These are phyloP conservation scores for Crepidotus sp. DNA, from an alignment of 1,284 basidiomycete species.

Conservation along the genomic window DNA sequence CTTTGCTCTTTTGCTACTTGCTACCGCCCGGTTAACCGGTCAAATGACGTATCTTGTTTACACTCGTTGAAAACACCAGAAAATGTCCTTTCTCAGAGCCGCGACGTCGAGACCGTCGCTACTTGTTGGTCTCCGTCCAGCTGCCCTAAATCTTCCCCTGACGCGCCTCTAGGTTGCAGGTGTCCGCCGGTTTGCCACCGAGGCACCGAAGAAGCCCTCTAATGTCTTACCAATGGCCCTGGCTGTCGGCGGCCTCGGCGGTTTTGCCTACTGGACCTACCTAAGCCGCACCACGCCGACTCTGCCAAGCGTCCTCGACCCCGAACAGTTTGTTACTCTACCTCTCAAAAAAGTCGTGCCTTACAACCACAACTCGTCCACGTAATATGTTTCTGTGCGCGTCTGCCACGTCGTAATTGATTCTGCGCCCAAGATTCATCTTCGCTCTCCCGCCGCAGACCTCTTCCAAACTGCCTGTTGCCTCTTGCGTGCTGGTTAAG, in stretches of 20 bases:
- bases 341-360: conserved; percentile 77
- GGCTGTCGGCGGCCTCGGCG: conserved; percentile 34
- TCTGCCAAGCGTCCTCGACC: conserved; percentile 61
- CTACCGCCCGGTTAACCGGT: neutral
- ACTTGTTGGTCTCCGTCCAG: neutral
- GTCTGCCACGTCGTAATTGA: conserved; percentile 1
- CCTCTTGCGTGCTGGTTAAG: conserved; percentile 62
- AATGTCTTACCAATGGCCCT: conserved; percentile 39
- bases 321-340: conserved; percentile 70
- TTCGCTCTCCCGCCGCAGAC: conserved; percentile 83
- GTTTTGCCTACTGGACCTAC: conserved; percentile 46
- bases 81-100: conserved; percentile 10
- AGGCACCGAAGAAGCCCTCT: conserved; percentile 35
- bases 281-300: conserved; percentile 29
- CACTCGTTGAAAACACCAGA: neutral
- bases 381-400: conserved; percentile 29
- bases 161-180: conserved; percentile 15
- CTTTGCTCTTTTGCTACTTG: too few relatives aligned
- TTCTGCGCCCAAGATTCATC: conserved; percentile 46
- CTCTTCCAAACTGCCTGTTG: conserved; percentile 69
- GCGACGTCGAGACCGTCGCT: neutral
- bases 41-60: conserved; percentile 7
- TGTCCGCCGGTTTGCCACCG: conserved; percentile 39
- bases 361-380: conserved; percentile 90
- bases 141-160: neutral